Evolutionary conservation across 805 yeast genomes (phyloP).

Genomic region (Sugiyamaella valdiviana): DNA sequence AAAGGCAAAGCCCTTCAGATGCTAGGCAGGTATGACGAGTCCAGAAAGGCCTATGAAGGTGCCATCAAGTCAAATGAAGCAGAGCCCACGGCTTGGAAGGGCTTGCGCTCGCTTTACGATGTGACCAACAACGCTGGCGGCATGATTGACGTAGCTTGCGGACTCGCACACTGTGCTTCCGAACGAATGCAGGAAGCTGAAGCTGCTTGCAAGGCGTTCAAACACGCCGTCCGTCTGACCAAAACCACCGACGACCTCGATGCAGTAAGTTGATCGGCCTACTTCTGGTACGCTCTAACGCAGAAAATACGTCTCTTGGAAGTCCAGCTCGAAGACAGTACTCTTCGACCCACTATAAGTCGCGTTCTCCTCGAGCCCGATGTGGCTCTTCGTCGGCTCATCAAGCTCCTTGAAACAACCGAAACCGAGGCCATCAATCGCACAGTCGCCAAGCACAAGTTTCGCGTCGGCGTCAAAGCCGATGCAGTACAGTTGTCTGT

Average conservation of each 20-base stretch:
- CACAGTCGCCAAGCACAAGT: slow-evolving; percentile 20
- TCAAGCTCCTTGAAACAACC: slow-evolving; percentile 22
- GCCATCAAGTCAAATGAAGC: slow-evolving; percentile 38
- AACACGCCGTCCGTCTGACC: slow-evolving; percentile 16
- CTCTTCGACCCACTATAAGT: slow-evolving; percentile 25
- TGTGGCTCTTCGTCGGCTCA: slow-evolving; percentile 22
- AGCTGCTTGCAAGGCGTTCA: slow-evolving; percentile 23
- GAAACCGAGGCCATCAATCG: slow-evolving; percentile 22
- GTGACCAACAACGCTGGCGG: slow-evolving; percentile 15
- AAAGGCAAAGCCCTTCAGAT: slow-evolving; percentile 61
- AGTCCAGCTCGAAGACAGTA: slow-evolving; percentile 28
- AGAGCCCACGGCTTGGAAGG: slow-evolving; percentile 74
- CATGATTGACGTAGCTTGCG: slow-evolving; percentile 20
- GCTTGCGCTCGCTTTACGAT: slow-evolving; percentile 40
- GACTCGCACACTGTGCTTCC: slow-evolving; percentile 18
- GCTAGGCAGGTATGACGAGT: slow-evolving; percentile 37
- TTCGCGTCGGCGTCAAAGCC: slow-evolving; percentile 20
- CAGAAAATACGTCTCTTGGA: slow-evolving; percentile 16
- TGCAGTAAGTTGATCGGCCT: slow-evolving; percentile 12
- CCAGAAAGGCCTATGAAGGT: slow-evolving; percentile 42
- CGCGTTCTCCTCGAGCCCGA: slow-evolving; percentile 26
- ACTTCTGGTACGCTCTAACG: not conserved
- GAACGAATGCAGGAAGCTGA: slow-evolving; percentile 9
- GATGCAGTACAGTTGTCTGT: slow-evolving; percentile 31
- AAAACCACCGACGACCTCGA: slow-evolving; percentile 13